A percentile compares a stretch with the other conserved stretches of the same genome.
Evolutionary conservation across 2,329 filamentous ascomycete species (phyloP).

Genomic region (Cladosporium cucumerinum): DNA sequence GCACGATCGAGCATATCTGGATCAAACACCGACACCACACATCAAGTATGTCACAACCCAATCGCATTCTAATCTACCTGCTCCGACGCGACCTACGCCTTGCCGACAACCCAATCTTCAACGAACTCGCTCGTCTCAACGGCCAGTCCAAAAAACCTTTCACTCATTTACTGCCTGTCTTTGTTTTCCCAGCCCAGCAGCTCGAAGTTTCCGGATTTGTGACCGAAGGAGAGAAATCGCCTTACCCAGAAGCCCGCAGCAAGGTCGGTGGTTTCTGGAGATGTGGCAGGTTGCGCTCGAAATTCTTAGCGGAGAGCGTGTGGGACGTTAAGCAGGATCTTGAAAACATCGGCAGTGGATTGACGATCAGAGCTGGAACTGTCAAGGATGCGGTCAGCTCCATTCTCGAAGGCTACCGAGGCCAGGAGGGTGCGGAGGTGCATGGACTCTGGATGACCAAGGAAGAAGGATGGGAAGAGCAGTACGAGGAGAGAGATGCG

Average conservation of each 20-base stretch:
- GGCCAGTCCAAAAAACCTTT: conserved; percentile 42
- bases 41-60: conserved; percentile 12
- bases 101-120: conserved; percentile 70
- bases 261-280: conserved; percentile 66
- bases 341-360: conserved; percentile 56
- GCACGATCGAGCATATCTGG: neutral
- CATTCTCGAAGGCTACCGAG: conserved; percentile 51
- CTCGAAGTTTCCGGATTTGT: conserved; percentile 74
- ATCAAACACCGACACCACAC: conserved; percentile 14
- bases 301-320: conserved; percentile 68
- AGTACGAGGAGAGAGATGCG: conserved; percentile 59
- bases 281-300: conserved; percentile 68
- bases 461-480: conserved; percentile 68
- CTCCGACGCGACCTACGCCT: conserved; percentile 70
- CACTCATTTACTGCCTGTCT: conserved; percentile 70
- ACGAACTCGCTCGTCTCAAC: conserved; percentile 52
- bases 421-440: conserved; percentile 45
- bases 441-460: conserved; percentile 70
- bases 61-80: conserved; percentile 63
- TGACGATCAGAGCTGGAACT: conserved; percentile 63
- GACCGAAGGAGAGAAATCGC: conserved; percentile 51
- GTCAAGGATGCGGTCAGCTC: conserved; percentile 56
- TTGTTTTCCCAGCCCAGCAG: conserved; percentile 66
- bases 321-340: conserved; percentile 68
- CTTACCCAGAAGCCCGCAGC: conserved; percentile 67